A percentile compares a stretch with the other conserved stretches of the same genome.
Conservation (phyloP, 306 rosid genomes). For the Medicago lupulina region DNA sequence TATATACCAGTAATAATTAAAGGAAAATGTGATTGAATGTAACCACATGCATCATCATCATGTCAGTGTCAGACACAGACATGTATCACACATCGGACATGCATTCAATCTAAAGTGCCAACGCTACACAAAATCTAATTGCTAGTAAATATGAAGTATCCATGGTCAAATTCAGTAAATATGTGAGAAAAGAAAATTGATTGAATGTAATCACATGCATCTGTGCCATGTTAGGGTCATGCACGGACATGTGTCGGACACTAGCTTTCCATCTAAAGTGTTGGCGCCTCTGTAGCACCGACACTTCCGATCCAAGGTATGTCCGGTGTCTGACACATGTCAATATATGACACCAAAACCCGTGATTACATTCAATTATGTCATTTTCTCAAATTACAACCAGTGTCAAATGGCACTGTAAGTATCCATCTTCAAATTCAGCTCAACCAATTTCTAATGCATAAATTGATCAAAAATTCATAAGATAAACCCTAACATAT, state of each 20-base stretch:
- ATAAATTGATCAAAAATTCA: background rate
- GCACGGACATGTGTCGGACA: too few relatives aligned
- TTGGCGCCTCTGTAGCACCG: too few relatives aligned
- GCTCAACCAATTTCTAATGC: background rate
- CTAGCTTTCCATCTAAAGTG: too few relatives aligned
- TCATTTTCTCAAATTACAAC: too few relatives aligned
- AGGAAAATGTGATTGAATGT: background rate
- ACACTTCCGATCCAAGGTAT: too few relatives aligned
- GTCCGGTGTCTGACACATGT: too few relatives aligned
- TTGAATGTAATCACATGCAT: too few relatives aligned
- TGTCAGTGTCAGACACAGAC: background rate
- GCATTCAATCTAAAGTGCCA: background rate
- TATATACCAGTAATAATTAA: background rate
- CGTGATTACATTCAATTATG: too few relatives aligned
- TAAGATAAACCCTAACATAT: slow-evolving; percentile 24
- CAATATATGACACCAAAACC: too few relatives aligned
- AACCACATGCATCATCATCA: background rate
- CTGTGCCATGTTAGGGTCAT: too few relatives aligned
- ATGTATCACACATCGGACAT: background rate
- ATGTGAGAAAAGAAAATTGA: too few relatives aligned
- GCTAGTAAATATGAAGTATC: background rate
- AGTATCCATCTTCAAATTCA: background rate
- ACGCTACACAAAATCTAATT: background rate
- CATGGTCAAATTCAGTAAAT: background rate
- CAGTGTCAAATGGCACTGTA: too few relatives aligned